phyloP scores from a whole-genome alignment of 257 asterid species.

The Paulownia fortunei region DNA sequence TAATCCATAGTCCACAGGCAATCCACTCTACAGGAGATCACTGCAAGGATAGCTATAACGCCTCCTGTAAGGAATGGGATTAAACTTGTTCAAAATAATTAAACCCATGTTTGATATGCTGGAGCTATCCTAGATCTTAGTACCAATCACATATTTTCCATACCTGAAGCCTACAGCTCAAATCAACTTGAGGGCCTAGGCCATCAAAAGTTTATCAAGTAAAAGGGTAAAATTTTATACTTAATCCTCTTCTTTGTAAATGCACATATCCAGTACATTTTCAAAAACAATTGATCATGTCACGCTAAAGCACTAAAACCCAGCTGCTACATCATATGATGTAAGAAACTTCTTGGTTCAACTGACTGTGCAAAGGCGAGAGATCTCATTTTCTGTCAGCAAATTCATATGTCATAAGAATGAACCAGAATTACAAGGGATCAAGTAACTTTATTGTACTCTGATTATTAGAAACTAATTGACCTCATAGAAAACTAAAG shows the following conservation, averaged over 20 bases:
- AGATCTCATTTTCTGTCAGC: neutral
- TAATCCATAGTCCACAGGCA: neutral
- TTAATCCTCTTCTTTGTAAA: neutral
- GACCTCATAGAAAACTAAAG: constrained; percentile 1
- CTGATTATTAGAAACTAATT: neutral
- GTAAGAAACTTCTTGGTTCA: neutral
- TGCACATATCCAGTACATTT: neutral
- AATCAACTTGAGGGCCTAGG: neutral
- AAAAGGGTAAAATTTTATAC: neutral
- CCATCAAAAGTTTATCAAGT: neutral
- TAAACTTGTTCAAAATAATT: neutral
- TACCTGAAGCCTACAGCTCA: neutral
- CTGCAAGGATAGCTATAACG: neutral
- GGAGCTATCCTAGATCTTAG: neutral
- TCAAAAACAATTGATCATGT: neutral
- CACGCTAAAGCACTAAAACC: neutral
- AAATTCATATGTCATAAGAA: neutral
- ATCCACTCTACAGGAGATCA: neutral
- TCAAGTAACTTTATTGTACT: neutral
- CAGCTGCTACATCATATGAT: neutral
- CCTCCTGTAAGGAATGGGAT: neutral
- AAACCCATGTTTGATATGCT: neutral
- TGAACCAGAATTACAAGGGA: neutral
- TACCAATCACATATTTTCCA: neutral
- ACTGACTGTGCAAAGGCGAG: neutral